A percentile compares a stretch with the other conserved stretches of the same genome.
These are phyloP conservation scores for Parsonsia alboflavescens DNA, from an alignment of 257 asterid species.

Conservation along the genomic window DNA sequence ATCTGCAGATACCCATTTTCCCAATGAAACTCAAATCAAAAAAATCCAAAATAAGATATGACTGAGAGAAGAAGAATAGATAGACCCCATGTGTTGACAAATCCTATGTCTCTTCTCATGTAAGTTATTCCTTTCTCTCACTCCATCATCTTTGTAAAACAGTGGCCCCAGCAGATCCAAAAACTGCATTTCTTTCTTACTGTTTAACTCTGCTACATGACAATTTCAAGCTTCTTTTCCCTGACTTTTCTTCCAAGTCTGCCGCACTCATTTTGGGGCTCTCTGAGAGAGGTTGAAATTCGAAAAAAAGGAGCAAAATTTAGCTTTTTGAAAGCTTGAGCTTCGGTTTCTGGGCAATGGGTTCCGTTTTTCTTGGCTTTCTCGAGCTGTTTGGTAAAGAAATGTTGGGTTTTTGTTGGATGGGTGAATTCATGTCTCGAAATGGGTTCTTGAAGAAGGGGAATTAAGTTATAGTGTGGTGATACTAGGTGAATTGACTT, in stretches of 20 bases:
- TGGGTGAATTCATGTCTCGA: conserved; percentile 14
- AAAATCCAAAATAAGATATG: conserved; percentile 20
- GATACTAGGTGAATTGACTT: conserved; percentile 21
- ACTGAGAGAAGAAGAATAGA: background rate
- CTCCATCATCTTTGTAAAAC: conserved; percentile 32
- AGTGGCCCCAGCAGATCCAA: conserved; percentile 64
- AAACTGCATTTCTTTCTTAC: conserved; percentile 41
- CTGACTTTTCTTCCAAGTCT: conserved; percentile 32
- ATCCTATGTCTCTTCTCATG: conserved; percentile 60
- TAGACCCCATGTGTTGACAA: conserved; percentile 54
- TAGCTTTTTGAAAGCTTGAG: conserved; percentile 28
- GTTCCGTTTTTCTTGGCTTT: conserved; percentile 25
- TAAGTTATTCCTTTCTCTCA: conserved; percentile 43
- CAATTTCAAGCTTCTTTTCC: conserved; percentile 46
- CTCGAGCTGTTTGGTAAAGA: background rate
- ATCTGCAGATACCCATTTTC: background rate
- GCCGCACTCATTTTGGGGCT: conserved; percentile 14
- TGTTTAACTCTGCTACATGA: conserved; percentile 37
- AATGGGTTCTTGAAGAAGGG: conserved; percentile 27
- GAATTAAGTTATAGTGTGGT: conserved; percentile 10
- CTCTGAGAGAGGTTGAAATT: conserved; percentile 2
- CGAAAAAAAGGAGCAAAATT: background rate
- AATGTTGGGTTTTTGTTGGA: conserved; percentile 16
- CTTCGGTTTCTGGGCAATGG: conserved; percentile 24
- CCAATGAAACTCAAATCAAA: background rate